Conservation (phyloP, 306 rosid genomes). For the Ammopiptanthus mongolicus region DNA sequence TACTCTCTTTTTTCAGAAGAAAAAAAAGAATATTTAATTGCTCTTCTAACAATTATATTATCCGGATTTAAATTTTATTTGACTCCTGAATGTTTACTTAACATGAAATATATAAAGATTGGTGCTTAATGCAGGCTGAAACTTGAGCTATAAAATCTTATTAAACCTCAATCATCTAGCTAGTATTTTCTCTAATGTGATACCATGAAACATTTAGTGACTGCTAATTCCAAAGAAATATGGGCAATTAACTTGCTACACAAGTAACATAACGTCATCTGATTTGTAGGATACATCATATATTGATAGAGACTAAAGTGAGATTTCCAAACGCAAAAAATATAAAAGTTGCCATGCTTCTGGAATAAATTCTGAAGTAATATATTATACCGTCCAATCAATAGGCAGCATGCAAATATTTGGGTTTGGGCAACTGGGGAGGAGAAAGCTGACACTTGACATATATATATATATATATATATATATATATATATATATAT, state of each 20-base stretch:
- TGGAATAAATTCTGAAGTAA: background rate
- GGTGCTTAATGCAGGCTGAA: background rate
- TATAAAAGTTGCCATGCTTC: conserved; percentile 6
- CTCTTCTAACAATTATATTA: too few relatives aligned
- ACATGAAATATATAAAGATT: background rate
- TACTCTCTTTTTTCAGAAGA: too few relatives aligned
- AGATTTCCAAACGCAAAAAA: conserved; percentile 1
- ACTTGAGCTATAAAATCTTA: background rate
- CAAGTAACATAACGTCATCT: conserved; percentile 7
- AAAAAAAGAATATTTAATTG: too few relatives aligned
- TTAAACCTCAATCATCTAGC: background rate
- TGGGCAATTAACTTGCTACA: background rate
- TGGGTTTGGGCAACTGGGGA: background rate
- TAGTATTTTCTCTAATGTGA: background rate
- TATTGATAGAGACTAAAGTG: background rate
- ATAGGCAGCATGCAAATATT: background rate
- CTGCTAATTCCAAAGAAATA: background rate
- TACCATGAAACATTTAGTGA: background rate
- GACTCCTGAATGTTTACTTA: background rate
- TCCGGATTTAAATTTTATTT: too few relatives aligned
- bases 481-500: too few relatives aligned
- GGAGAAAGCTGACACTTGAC: conserved; percentile 1
- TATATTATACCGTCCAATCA: background rate
- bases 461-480: too few relatives aligned
- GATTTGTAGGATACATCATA: background rate